Evolutionary conservation across 345 rosid species (phyloP).

Genomic region (Eucalyptus cloeziana): DNA sequence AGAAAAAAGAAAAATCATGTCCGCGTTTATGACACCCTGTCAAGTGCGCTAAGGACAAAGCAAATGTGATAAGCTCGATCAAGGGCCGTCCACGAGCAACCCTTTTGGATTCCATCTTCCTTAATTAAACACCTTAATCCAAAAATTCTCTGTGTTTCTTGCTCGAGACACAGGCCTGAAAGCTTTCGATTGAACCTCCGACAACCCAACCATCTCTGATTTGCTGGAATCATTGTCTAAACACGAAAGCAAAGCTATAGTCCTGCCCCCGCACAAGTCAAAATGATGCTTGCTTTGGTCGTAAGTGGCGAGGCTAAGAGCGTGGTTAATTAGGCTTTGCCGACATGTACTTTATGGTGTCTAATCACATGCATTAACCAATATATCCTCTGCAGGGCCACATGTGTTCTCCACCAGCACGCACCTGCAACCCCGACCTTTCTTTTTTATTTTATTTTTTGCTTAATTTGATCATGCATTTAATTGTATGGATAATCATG

Average conservation of each 20-base stretch:
- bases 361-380: neutral
- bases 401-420: neutral
- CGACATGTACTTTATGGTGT: constrained; percentile 41
- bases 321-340: neutral
- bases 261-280: neutral
- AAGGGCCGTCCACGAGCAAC: neutral
- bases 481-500: neutral
- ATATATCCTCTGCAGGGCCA: neutral
- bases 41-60: neutral
- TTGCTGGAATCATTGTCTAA: neutral
- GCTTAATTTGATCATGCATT: neutral
- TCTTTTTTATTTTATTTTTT: neutral
- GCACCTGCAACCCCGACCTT: neutral
- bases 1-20: neutral
- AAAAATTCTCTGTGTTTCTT: neutral
- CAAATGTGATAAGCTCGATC: neutral
- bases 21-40: neutral
- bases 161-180: neutral
- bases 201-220: neutral
- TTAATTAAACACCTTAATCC: neutral
- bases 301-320: neutral
- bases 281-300: neutral
- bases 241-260: neutral
- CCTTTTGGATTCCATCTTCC: neutral
- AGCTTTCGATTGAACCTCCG: neutral